A percentile compares a stretch with the other conserved stretches of the same genome.
These are phyloP conservation scores for Angomonas ambiguus DNA, from an alignment of 208 protist species.

Conservation along the genomic window DNA sequence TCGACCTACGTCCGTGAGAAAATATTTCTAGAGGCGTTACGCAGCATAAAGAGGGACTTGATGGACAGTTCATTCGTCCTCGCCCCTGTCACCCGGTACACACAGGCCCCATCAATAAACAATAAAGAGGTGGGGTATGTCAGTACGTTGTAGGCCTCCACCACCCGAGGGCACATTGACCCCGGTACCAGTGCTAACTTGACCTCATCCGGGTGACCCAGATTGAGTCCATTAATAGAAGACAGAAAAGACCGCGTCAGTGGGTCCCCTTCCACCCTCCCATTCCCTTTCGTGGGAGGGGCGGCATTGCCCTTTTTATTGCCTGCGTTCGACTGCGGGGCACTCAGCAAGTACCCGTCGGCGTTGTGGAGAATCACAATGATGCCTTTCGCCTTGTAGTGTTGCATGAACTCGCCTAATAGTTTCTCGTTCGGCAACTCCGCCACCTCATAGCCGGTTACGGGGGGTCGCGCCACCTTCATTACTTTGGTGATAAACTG, in stretches of 20 bases:
- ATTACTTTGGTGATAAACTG: conserved; percentile 64
- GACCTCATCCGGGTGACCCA: conserved; percentile 69
- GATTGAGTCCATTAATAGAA: conserved; percentile 70
- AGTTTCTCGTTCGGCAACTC: conserved; percentile 80
- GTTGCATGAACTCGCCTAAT: conserved; percentile 58
- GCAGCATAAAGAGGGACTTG: conserved; percentile 79
- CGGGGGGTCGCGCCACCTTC: conserved; percentile 62
- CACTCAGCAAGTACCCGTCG: not conserved
- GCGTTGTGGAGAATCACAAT: conserved; percentile 70
- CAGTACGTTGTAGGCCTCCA: conserved; percentile 67
- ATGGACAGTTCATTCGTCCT: conserved; percentile 70
- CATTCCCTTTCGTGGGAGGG: not conserved
- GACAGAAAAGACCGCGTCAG: conserved; percentile 75
- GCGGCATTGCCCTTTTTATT: not conserved
- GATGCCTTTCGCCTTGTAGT: conserved; percentile 55
- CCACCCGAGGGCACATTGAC: conserved; percentile 42
- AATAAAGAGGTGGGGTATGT: conserved; percentile 73
- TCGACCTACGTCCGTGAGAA: conserved; percentile 66
- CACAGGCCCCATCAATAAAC: conserved; percentile 65
- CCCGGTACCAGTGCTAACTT: conserved; percentile 77
- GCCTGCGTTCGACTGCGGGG: not conserved
- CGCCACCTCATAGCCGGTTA: conserved; percentile 77
- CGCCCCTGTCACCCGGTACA: conserved; percentile 62
- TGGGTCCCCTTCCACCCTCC: conserved; percentile 39
- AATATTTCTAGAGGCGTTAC: conserved; percentile 63